These are phyloP conservation scores for Fragaria nilgerrensis DNA, from an alignment of 306 rosid species.

Conservation along the genomic window DNA sequence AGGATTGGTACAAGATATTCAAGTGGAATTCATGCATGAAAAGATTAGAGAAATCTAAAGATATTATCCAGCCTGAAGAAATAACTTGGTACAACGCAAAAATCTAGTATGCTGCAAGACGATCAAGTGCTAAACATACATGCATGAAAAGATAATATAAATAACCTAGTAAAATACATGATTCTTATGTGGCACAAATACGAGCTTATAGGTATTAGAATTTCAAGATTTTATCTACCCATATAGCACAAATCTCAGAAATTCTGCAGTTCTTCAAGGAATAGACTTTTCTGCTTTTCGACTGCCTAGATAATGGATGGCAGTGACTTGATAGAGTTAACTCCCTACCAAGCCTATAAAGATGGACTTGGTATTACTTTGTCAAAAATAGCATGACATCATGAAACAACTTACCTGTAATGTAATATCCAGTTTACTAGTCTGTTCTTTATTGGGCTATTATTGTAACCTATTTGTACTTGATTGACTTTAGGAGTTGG, in stretches of 20 bases:
- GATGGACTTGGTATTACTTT: background rate
- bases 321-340: background rate
- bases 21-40: background rate
- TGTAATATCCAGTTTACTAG: background rate
- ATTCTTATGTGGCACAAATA: background rate
- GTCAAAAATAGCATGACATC: background rate
- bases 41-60: too few relatives aligned
- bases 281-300: background rate
- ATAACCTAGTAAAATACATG: background rate
- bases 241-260: too few relatives aligned
- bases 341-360: background rate
- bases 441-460: background rate
- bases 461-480: background rate
- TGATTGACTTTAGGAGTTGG: background rate
- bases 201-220: background rate
- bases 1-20: background rate
- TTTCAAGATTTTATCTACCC: background rate
- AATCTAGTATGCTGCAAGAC: background rate
- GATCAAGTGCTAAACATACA: background rate
- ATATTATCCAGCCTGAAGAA: background rate
- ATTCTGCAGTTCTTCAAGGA: background rate
- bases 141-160: background rate
- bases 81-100: background rate
- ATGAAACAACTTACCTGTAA: background rate
- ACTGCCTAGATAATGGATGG: background rate